A percentile compares a stretch with the other conserved stretches of the same genome.
These are phyloP conservation scores for Hortaea sp. DNA, from an alignment of 2,329 filamentous ascomycete species.

Conservation along the genomic window DNA sequence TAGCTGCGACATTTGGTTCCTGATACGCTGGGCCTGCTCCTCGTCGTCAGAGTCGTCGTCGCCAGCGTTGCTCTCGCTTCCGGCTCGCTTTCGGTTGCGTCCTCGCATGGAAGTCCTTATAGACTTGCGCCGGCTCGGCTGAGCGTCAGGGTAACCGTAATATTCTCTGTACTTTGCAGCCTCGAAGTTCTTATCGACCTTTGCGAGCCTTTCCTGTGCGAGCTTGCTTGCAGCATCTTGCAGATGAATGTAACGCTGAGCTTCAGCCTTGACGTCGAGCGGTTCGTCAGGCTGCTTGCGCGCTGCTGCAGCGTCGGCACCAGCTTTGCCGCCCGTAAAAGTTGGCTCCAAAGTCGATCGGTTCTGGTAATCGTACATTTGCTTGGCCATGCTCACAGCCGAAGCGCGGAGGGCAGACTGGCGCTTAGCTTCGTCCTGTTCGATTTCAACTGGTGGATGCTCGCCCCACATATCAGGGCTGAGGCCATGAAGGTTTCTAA, in stretches of 20 bases:
- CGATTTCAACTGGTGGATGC: slow-evolving; percentile 58
- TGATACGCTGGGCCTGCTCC: slow-evolving; percentile 60
- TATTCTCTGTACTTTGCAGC: slow-evolving; percentile 61
- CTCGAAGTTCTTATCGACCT: slow-evolving; percentile 60
- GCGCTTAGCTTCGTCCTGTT: slow-evolving; percentile 63
- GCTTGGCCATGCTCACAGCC: slow-evolving; percentile 78
- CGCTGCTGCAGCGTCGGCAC: slow-evolving; percentile 18
- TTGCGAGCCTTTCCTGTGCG: slow-evolving; percentile 72
- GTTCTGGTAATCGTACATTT: slow-evolving; percentile 64
- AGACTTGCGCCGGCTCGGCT: slow-evolving; percentile 28
- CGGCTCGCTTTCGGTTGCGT: slow-evolving; percentile 51
- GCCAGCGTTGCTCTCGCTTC: slow-evolving; percentile 49
- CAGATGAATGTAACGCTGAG: slow-evolving; percentile 49
- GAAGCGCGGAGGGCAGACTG: slow-evolving; percentile 69
- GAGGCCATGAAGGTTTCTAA: slow-evolving; percentile 55
- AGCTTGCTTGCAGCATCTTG: slow-evolving; percentile 82
- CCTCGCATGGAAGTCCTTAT: slow-evolving; percentile 40
- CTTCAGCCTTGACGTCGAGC: slow-evolving; percentile 44
- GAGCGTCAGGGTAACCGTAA: slow-evolving; percentile 58
- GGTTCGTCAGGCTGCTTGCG: slow-evolving; percentile 9
- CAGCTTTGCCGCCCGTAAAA: slow-evolving; percentile 10
- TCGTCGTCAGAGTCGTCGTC: slow-evolving; percentile 45
- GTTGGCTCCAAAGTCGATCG: slow-evolving; percentile 13
- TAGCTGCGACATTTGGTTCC: slow-evolving; percentile 69
- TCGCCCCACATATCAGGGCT: slow-evolving; percentile 71